Conservation (phyloP, 163 green algal species). For the Trebouxiophyceae sp. region DNA sequence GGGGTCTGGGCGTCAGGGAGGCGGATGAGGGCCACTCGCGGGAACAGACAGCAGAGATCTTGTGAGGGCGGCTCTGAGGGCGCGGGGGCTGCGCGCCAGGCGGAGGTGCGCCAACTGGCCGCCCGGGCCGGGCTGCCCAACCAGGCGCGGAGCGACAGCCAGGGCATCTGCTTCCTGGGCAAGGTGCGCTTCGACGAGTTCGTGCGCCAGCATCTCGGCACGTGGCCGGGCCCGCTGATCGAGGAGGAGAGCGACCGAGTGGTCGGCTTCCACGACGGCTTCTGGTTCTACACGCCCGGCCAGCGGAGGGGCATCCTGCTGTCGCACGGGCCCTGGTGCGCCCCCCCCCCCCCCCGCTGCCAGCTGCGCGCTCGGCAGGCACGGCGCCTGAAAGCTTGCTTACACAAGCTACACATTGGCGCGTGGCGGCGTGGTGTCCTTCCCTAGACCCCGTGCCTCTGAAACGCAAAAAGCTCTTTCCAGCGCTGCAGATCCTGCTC, state of each 20-base stretch:
- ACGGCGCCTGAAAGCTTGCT: too few species aligned
- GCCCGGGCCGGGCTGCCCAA: slow-evolving; percentile 69
- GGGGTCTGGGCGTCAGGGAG: slow-evolving; percentile 27
- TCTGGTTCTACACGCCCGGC: slow-evolving; percentile 97
- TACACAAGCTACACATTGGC: too few species aligned
- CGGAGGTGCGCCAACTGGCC: slow-evolving; percentile 77
- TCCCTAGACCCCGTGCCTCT: too few species aligned
- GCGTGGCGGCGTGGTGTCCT: too few species aligned
- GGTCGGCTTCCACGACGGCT: slow-evolving; percentile 67
- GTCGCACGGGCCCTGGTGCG: slow-evolving; percentile 81
- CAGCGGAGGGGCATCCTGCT: slow-evolving; percentile 90
- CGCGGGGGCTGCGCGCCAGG: slow-evolving; percentile 10
- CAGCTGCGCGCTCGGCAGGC: background rate
- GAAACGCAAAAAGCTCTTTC: background rate
- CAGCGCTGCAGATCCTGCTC: too few species aligned
- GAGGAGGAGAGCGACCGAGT: slow-evolving; percentile 66
- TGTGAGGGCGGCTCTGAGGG: too few species aligned
- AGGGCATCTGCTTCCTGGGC: slow-evolving; percentile 99
- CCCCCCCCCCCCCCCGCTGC: background rate
- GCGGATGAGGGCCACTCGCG: too few species aligned
- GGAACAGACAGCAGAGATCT: too few species aligned
- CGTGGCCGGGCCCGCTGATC: slow-evolving; percentile 79
- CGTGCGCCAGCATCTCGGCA: slow-evolving; percentile 69
- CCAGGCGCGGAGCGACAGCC: slow-evolving; percentile 83
- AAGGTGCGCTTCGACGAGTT: slow-evolving; percentile 76